Percentiles rank a stretch among this genome's conserved stretches.
These are phyloP conservation scores for Trametes cingulata DNA, from an alignment of 768 basidiomycete species.

Conservation along the genomic window DNA sequence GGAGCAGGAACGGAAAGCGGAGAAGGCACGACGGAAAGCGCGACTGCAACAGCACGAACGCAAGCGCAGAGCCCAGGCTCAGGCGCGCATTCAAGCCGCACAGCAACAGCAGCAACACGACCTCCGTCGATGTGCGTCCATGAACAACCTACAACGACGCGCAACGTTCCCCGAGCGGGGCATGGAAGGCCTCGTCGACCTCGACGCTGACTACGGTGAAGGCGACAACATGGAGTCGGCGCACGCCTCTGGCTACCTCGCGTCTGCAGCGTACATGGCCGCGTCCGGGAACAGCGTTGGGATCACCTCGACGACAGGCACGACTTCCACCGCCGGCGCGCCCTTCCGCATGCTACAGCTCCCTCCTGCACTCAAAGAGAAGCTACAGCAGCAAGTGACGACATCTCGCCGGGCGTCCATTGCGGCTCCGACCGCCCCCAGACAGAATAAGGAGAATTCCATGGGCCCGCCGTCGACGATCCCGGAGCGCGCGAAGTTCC, in stretches of 20 bases:
- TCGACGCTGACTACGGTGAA: slow-evolving; percentile 42
- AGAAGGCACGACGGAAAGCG: slow-evolving; percentile 43
- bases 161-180: slow-evolving; percentile 40
- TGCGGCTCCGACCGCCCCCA: slow-evolving; percentile 31
- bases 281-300: slow-evolving; percentile 95
- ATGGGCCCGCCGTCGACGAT: slow-evolving; percentile 74
- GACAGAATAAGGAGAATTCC: slow-evolving; percentile 35
- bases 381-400: slow-evolving; percentile 63
- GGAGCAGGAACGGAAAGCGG: slow-evolving; percentile 40
- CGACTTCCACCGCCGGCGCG: slow-evolving; percentile 64
- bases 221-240: slow-evolving; percentile 47
- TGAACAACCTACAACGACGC: slow-evolving; percentile 72
- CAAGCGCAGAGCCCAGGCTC: slow-evolving; percentile 20
- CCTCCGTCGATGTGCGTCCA: slow-evolving; percentile 71
- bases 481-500: slow-evolving; percentile 49
- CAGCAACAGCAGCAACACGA: slow-evolving; percentile 46
- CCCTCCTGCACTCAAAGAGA: slow-evolving; percentile 53
- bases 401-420: slow-evolving; percentile 58
- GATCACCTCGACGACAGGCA: slow-evolving; percentile 89
- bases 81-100: slow-evolving; percentile 26
- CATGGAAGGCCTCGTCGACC: slow-evolving; percentile 43
- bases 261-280: slow-evolving; percentile 72
- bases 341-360: slow-evolving; percentile 49
- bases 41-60: slow-evolving; percentile 38
- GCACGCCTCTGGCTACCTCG: slow-evolving; percentile 70